Evolutionary conservation across 2,329 filamentous ascomycete species (phyloP).

Genomic region (Onygenales sp.): DNA sequence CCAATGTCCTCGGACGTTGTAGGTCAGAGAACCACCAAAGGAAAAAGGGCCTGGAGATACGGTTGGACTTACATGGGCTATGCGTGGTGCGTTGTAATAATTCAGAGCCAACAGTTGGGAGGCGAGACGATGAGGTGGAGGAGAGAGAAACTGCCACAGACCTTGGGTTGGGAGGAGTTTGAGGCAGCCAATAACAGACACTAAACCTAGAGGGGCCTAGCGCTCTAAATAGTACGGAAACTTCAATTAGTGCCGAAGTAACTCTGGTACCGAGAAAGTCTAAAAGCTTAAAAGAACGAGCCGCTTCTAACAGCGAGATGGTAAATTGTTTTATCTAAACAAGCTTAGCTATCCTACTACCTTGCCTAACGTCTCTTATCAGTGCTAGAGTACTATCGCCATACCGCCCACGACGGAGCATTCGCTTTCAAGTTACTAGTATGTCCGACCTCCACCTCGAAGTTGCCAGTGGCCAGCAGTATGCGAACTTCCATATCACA

Average conservation of each 20-base stretch:
- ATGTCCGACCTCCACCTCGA: conserved; percentile 21
- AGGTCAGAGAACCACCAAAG: background rate
- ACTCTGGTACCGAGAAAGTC: too few relatives aligned
- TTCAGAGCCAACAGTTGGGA: conserved; percentile 4
- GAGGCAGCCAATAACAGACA: too few relatives aligned
- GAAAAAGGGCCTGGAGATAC: background rate
- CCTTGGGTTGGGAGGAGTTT: background rate
- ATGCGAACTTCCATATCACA: conserved; percentile 15
- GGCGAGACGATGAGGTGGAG: background rate
- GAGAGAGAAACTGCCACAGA: background rate
- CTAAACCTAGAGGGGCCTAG: background rate
- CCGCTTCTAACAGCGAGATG: background rate
- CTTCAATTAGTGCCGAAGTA: too few relatives aligned
- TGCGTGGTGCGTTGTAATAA: conserved; percentile 7
- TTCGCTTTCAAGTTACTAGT: conserved; percentile 16
- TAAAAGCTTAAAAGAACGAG: too few relatives aligned
- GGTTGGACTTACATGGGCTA: conserved; percentile 4
- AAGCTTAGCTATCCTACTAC: background rate
- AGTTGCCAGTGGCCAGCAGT: conserved; percentile 16
- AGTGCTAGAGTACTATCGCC: background rate
- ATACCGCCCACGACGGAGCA: background rate
- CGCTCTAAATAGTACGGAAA: background rate
- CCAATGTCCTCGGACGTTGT: conserved; percentile 4
- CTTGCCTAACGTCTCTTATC: conserved; percentile 16
- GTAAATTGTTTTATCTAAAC: background rate